Evolutionary conservation across 1,284 basidiomycete genomes (phyloP).

Genomic region (Stygiomarasmius scandens): DNA sequence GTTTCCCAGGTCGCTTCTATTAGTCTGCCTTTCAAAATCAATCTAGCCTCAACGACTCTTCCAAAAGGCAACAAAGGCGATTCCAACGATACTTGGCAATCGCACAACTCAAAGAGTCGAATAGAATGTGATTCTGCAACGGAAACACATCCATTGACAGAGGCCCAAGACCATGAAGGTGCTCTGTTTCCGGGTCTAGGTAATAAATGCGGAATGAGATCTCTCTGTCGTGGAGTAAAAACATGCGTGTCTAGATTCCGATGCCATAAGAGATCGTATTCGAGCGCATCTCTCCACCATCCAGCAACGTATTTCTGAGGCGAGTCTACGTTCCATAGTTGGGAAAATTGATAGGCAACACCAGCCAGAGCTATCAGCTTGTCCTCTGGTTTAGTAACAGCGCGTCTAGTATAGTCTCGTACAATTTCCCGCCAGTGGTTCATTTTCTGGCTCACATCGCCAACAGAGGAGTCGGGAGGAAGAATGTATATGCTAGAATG

Average conservation of each 20-base stretch:
- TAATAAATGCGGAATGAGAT: too few relatives aligned
- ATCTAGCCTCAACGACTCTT: too few relatives aligned
- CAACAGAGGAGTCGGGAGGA: too few relatives aligned
- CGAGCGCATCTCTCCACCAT: conserved; percentile 1
- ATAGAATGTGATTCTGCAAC: too few relatives aligned
- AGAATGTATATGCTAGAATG: too few relatives aligned
- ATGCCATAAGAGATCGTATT: conserved; percentile 3
- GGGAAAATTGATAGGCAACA: conserved; percentile 3
- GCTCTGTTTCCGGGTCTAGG: not conserved
- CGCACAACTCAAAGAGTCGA: too few relatives aligned
- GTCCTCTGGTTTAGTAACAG: not conserved
- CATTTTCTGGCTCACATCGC: not conserved
- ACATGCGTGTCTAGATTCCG: not conserved
- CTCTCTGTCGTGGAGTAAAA: too few relatives aligned
- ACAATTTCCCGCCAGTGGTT: conserved; percentile 1
- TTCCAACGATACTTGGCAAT: too few relatives aligned
- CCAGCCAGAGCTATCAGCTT: conserved; percentile 6
- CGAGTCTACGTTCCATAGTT: too few relatives aligned
- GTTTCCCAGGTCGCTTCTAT: too few relatives aligned
- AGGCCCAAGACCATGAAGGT: conserved; percentile 11
- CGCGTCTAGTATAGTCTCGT: conserved; percentile 1
- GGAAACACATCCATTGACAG: not conserved
- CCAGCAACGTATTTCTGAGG: conserved; percentile 8
- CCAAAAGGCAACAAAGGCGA: too few relatives aligned
- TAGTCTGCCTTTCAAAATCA: too few relatives aligned